Evolutionary conservation across 768 basidiomycete species (phyloP), one percentile per base, ranked within the genome.

Genomic region (Boletus tomentosulus): DNA sequence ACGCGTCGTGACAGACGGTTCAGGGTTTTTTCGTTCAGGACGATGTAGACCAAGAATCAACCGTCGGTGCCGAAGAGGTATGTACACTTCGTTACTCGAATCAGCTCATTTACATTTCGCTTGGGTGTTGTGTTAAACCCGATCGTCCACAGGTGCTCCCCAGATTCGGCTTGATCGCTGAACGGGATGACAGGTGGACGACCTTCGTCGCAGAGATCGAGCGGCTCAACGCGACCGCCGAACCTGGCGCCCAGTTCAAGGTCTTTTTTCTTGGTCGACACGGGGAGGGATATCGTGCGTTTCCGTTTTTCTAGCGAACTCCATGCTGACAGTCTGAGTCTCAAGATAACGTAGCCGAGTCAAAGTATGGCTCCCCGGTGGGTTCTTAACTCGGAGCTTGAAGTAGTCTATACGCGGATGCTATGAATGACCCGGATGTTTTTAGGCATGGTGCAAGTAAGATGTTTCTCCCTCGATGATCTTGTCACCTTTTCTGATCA

Each of bases 191-290:
- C 19, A 66, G 82, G 28, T 88, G 87, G 86, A 50, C 56, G 6
- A 57, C 39, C 7, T 75, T 87, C 53, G 61, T 66, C 25, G 47
- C 57, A 1, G 59, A 71, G 9, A 66, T 90, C n/a, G 52, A 65
- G 6, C 54, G 66, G n/a, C 64, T 89, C 52, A 63, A 63, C 3
- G 48, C 45, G 28, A 51, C 49, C 1, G 56, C 63, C 2, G 51
- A 47, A 30, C 48, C 53, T 3, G 58, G 58, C 11, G 50, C 56
- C 2, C 50, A 53, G 15, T 57, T 51, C 71, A 91, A 89, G 60
- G 72, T 87, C 12, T 71, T 90, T 51, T 79, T 85, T 53, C 66
- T 89, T 2, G 80, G 79, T 3, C 74, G 89, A 58, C 89, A 92
- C 56, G 89, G 89, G 1, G 73, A 90, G 67, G 89, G 87, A 9